Evolutionary conservation across 1,284 basidiomycete species (phyloP).

Genomic region (Pseudozyma thailandica): DNA sequence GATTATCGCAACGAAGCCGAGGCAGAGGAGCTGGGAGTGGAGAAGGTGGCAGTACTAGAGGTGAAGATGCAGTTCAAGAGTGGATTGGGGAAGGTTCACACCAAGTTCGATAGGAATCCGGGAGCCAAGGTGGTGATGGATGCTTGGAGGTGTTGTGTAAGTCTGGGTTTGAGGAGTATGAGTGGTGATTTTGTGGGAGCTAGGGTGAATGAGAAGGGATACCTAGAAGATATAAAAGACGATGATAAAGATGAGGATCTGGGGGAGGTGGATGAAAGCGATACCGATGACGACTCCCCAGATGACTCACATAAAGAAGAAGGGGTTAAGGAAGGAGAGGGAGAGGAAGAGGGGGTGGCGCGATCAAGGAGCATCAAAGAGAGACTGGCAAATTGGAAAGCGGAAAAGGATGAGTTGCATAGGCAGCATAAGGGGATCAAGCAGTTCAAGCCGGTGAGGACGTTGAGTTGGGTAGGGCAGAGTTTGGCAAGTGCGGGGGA

Average conservation of each 20-base stretch:
- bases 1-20: constrained; percentile 36
- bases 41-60: constrained; percentile 32
- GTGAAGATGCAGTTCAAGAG: constrained; percentile 54
- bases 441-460: constrained; percentile 47
- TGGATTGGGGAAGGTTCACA: constrained; percentile 49
- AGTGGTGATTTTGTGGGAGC: constrained; percentile 42
- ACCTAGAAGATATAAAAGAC: constrained; percentile 16
- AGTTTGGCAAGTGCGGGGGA: constrained; percentile 19
- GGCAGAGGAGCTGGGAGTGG: constrained; percentile 35
- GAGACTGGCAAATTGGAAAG: constrained; percentile 47
- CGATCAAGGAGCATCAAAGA: constrained; percentile 23
- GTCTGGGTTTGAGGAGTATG: constrained; percentile 34
- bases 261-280: not conserved
- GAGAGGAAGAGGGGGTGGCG: constrained; percentile 12
- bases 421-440: constrained; percentile 48
- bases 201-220: constrained; percentile 16
- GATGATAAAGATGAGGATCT: constrained; percentile 1
- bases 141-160: constrained; percentile 48
- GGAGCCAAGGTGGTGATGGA: constrained; percentile 46
- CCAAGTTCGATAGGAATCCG: constrained; percentile 37
- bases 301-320: constrained; percentile 5
- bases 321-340: constrained; percentile 3
- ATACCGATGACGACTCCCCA: not conserved
- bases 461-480: constrained; percentile 39
- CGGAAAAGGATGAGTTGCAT: constrained; percentile 46